Evolutionary conservation across 1,139 yeast genomes (phyloP).

Genomic region (Nematodospora anomalae): DNA sequence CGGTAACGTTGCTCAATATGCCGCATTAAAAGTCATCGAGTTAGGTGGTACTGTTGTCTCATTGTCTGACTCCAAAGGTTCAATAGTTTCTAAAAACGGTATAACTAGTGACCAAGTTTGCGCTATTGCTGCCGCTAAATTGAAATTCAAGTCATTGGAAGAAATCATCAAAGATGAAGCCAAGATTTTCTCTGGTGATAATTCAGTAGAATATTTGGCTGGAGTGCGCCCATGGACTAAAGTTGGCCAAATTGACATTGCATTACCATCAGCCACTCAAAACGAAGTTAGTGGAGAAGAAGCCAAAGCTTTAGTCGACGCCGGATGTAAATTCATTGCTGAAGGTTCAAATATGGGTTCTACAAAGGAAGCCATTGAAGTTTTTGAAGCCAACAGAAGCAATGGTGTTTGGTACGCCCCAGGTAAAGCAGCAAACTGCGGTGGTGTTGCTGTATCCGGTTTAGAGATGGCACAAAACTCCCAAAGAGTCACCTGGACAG

Average conservation of each 20-base stretch:
- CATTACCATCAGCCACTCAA: conserved; percentile 97
- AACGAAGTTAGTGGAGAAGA: conserved; percentile 97
- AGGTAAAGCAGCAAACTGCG: conserved; percentile 99
- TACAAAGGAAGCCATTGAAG: conserved; percentile 93
- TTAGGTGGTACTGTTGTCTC: conserved; percentile 95
- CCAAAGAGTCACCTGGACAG: conserved; percentile 84
- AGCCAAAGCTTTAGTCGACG: conserved; percentile 89
- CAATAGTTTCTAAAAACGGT: conserved; percentile 75
- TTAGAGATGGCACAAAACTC: conserved; percentile 99
- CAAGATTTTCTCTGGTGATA: conserved; percentile 55
- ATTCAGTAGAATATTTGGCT: conserved; percentile 70
- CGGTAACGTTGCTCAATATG: conserved; percentile 99
- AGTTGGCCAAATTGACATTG: conserved; percentile 91
- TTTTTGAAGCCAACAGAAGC: conserved; percentile 85
- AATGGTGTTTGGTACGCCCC: conserved; percentile 94
- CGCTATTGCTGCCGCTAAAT: conserved; percentile 78
- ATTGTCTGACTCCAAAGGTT: conserved; percentile 91
- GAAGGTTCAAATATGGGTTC: conserved; percentile 99
- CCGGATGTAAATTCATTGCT: conserved; percentile 91
- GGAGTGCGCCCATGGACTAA: conserved; percentile 97
- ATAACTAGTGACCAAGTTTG: conserved; percentile 79
- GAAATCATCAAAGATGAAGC: conserved; percentile 59
- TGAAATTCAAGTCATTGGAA: conserved; percentile 74
- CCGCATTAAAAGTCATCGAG: conserved; percentile 96
- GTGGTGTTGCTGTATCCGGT: conserved; percentile 99